Conservation (phyloP, 371 early-diverging fungal species). For the Mucor lusitanicus region DNA sequence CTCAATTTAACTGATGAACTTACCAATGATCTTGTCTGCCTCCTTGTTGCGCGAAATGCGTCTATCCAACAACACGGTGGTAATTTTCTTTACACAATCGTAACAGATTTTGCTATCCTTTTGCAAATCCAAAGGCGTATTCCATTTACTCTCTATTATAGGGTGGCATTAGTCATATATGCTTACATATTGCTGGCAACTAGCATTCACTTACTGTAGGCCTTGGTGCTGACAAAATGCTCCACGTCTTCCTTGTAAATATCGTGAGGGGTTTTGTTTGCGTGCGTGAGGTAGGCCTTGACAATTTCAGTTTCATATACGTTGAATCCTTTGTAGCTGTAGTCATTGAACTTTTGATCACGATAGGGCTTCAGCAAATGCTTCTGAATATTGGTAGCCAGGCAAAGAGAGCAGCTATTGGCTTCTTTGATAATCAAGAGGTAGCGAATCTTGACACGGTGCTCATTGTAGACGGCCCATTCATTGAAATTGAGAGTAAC, state of each 20-base stretch:
- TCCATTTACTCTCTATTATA: conserved; percentile 35
- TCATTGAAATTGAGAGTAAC: conserved; percentile 51
- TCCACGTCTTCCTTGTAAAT: conserved; percentile 29
- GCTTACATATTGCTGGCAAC: neutral
- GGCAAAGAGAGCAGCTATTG: conserved; percentile 46
- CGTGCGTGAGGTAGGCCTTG: conserved; percentile 26
- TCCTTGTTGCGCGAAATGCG: conserved; percentile 7
- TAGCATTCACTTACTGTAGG: conserved; percentile 33
- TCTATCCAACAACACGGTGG: conserved; percentile 32
- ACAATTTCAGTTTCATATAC: conserved; percentile 27
- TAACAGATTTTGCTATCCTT: conserved; percentile 37
- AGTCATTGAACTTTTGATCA: conserved; percentile 17
- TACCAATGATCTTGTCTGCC: conserved; percentile 17
- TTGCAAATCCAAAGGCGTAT: conserved; percentile 29
- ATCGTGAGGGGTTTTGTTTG: conserved; percentile 18
- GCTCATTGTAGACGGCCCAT: conserved; percentile 58
- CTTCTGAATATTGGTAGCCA: neutral
- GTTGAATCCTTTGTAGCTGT: conserved; percentile 16
- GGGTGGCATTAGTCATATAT: neutral
- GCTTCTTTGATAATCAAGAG: conserved; percentile 50
- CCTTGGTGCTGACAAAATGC: conserved; percentile 12
- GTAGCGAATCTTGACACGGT: conserved; percentile 57
- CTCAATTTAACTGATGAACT: neutral
- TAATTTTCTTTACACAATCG: conserved; percentile 31
- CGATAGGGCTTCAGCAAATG: conserved; percentile 18